Base-by-base conservation (phyloP, 2,329 filamentous ascomycete species). In the Sporothrix curviconia region DNA sequence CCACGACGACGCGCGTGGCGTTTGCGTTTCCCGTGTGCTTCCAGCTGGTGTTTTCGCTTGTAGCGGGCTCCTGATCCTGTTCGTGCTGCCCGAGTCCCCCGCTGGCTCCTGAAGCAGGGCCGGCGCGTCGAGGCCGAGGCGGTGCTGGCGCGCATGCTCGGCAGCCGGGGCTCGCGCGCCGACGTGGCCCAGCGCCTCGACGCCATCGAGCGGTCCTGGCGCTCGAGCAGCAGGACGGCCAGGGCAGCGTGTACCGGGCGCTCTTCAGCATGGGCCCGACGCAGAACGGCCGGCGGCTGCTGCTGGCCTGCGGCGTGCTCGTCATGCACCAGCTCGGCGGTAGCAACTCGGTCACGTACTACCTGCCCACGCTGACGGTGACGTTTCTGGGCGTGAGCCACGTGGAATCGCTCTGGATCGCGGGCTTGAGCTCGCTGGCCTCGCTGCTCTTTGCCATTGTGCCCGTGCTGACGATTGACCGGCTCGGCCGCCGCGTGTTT, bases 291-390 rank as follows among this genome's bases (percentile, higher is more conserved):
- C 63, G 71, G 30, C 68, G 76, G 2, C 73, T 80, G 15, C 61
- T 78, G 2, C 68, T 81, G 4, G 76, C 76, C 0, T 78, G 71
- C 62, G 70, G 72, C n/a, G 71, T 74, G 53, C 73, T 76, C 55
- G 73, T 76, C 54, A 77, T 78, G 71, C 76, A 81, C 51, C 78
- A 81, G 58, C 69, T 76, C 50, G 70, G 71, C 4, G 76, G 77
- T 0, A 76, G 78, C 58, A 79, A 79, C 65, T 47, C 75, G 0
- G 69, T 75, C 0, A 72, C 78, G 40, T 69, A 74, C 44, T 61
- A 61, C 50, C 62, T 79, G 0, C 76, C 77, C 0, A 76, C 74
- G 0, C 73, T 80, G 0, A 65, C 79, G 1, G 78, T 78, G 51
- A 63, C 73, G 19, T 78, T 73, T 6, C 76, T 80, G 3, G 74